Evolutionary conservation across 139 green algal species (phyloP).

Genomic region (Protoeuglena noctilucae): DNA sequence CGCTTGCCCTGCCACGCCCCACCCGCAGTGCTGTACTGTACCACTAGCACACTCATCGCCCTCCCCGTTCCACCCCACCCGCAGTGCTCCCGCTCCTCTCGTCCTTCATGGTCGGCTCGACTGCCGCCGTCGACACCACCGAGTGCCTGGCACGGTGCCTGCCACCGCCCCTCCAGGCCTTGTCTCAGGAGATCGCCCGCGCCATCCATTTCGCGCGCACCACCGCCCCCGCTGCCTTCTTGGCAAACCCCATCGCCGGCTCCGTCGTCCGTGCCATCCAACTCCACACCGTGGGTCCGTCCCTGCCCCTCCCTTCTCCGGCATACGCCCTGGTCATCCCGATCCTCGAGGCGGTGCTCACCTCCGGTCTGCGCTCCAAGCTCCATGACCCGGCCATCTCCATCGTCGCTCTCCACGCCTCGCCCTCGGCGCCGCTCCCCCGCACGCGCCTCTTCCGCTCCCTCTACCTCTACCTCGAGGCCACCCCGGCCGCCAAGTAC

Average conservation of each 20-base stretch:
- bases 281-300: background rate
- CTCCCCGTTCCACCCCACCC: background rate
- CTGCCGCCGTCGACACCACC: background rate
- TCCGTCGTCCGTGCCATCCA: background rate
- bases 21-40: background rate
- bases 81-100: background rate
- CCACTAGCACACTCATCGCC: too few species aligned
- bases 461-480: constrained; percentile 54
- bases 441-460: constrained; percentile 31
- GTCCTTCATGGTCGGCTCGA: background rate
- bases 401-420: constrained; percentile 39
- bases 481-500: constrained; percentile 50
- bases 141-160: background rate
- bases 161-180: background rate
- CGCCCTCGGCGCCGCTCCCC: constrained; percentile 27
- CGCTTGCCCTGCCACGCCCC: background rate
- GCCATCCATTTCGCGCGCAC: background rate
- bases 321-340: constrained; percentile 62
- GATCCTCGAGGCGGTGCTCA: constrained; percentile 31
- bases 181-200: background rate
- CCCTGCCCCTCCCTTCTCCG: background rate
- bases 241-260: background rate
- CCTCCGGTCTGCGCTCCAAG: constrained; percentile 30
- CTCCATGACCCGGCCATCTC: constrained; percentile 57
- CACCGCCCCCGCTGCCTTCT: background rate